phyloP scores from a whole-genome alignment of 495 filamentous ascomycete species.

The Penicillium ochrochloron region DNA sequence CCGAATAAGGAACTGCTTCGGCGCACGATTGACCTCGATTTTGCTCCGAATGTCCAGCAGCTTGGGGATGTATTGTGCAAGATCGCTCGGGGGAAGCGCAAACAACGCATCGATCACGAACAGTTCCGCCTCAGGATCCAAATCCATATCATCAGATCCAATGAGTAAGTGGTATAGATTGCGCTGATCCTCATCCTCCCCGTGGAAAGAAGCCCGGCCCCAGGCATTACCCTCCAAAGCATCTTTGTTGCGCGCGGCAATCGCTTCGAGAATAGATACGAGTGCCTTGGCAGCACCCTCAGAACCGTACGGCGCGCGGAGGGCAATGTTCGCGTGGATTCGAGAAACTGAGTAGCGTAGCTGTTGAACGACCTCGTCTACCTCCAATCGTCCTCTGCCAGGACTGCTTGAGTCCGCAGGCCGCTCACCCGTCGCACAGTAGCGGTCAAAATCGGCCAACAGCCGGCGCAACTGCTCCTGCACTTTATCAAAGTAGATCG shows the following conservation, averaged over 20 bases:
- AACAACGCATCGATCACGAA: slow-evolving; percentile 53
- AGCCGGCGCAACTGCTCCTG: slow-evolving; percentile 42
- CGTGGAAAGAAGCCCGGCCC: slow-evolving; percentile 42
- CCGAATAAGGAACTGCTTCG: slow-evolving; percentile 41
- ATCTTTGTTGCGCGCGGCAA: slow-evolving; percentile 52
- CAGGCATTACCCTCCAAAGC: slow-evolving; percentile 44
- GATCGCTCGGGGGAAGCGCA: slow-evolving; percentile 37
- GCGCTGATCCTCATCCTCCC: slow-evolving; percentile 53
- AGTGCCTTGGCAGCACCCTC: slow-evolving; percentile 48
- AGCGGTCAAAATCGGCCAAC: slow-evolving; percentile 48
- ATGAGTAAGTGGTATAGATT: slow-evolving; percentile 57
- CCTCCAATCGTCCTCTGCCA: slow-evolving; percentile 28
- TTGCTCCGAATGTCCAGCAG: slow-evolving; percentile 43
- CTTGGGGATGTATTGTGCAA: slow-evolving; percentile 36
- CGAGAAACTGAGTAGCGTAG: slow-evolving; percentile 42
- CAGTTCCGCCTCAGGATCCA: slow-evolving; percentile 33
- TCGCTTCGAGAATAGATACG: slow-evolving; percentile 47
- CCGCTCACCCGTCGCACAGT: slow-evolving; percentile 42
- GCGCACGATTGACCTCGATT: slow-evolving; percentile 47
- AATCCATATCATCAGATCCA: slow-evolving; percentile 40
- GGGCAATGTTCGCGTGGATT: slow-evolving; percentile 41
- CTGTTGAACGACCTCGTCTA: slow-evolving; percentile 39
- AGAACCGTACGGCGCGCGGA: slow-evolving; percentile 43
- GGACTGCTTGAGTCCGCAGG: slow-evolving; percentile 24
- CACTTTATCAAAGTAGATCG: slow-evolving; percentile 54